A percentile compares a stretch with the other conserved stretches of the same genome.
Conservation (phyloP, 306 rosid genomes). For the Gastrolobium bilobum region DNA sequence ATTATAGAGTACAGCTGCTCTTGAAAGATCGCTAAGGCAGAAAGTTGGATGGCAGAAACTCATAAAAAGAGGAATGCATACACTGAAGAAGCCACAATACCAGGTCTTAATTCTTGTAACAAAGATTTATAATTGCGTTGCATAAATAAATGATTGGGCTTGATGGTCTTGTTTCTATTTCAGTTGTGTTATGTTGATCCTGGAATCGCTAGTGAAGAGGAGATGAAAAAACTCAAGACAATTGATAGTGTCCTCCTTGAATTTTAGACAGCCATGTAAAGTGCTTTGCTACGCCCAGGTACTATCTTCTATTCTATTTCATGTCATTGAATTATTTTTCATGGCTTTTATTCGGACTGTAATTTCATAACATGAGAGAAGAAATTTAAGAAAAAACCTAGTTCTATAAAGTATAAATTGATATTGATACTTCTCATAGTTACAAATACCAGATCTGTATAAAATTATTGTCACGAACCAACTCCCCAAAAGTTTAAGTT, state of each 20-base stretch:
- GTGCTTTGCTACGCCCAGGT: conserved; percentile 37
- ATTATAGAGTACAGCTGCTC: conserved; percentile 65
- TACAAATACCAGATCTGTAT: conserved; percentile 4
- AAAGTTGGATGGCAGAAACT: conserved; percentile 78
- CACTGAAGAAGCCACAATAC: conserved; percentile 79
- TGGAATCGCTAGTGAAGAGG: conserved; percentile 70
- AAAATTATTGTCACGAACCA: not conserved
- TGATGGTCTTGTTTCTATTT: conserved; percentile 54
- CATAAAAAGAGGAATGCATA: conserved; percentile 77
- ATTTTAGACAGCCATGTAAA: conserved; percentile 53
- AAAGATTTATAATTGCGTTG: conserved; percentile 22
- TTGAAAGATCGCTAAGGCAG: conserved; percentile 67
- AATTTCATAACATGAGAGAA: conserved; percentile 34
- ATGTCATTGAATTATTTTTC: conserved; percentile 23
- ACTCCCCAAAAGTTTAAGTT: no score
- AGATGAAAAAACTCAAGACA: conserved; percentile 73
- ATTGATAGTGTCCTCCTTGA: conserved; percentile 75
- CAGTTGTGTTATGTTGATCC: conserved; percentile 87
- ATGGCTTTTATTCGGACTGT: conserved; percentile 36
- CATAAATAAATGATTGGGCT: conserved; percentile 7
- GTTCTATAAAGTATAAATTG: conserved; percentile 35
- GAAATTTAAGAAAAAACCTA: conserved; percentile 29
- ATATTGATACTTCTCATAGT: conserved; percentile 4
- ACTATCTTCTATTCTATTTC: conserved; percentile 31
- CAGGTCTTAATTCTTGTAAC: conserved; percentile 62